Evolutionary conservation across 2,329 filamentous ascomycete genomes (phyloP).

Genomic region (Ramichloridium luteum): DNA sequence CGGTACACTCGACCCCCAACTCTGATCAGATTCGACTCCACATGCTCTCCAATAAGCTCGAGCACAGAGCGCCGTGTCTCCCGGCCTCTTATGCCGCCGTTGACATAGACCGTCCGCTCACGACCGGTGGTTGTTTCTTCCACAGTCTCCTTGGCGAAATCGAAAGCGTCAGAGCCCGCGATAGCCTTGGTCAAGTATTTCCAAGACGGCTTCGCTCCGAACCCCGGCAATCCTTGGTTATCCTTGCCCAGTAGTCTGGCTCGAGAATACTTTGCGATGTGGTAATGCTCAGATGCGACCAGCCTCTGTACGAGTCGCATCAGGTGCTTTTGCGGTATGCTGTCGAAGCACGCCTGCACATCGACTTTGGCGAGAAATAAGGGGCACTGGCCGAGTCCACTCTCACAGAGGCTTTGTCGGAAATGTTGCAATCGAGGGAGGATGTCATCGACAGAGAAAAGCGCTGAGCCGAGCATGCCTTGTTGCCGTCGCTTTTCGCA

Average conservation of each 20-base stretch:
- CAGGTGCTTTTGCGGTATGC: conserved; percentile 71
- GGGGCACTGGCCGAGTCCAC: conserved; percentile 25
- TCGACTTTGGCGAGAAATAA: conserved; percentile 90
- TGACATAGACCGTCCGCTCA: conserved; percentile 63
- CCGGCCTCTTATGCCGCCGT: conserved; percentile 48
- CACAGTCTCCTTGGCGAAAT: conserved; percentile 21
- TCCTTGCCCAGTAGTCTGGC: conserved; percentile 41
- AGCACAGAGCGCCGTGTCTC: conserved; percentile 51
- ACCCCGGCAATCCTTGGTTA: conserved; percentile 22
- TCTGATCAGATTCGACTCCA: conserved; percentile 75
- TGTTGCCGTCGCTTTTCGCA: conserved; percentile 53
- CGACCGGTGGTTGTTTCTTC: conserved; percentile 27
- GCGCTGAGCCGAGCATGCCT: conserved; percentile 57
- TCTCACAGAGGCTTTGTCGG: conserved; percentile 37
- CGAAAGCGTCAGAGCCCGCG: conserved; percentile 16
- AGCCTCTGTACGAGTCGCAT: conserved; percentile 50
- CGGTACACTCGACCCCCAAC: conserved; percentile 81
- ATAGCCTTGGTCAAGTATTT: conserved; percentile 32
- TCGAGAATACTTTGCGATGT: conserved; percentile 62
- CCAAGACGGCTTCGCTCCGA: conserved; percentile 25
- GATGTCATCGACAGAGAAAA: conserved; percentile 73
- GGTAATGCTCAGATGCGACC: conserved; percentile 51
- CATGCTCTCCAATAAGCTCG: conserved; percentile 61
- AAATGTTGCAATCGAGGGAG: conserved; percentile 62
- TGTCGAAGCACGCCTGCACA: conserved; percentile 86